phyloP scores from a whole-genome alignment of 805 yeast species.

The Saccharomycopsis malanga region DNA sequence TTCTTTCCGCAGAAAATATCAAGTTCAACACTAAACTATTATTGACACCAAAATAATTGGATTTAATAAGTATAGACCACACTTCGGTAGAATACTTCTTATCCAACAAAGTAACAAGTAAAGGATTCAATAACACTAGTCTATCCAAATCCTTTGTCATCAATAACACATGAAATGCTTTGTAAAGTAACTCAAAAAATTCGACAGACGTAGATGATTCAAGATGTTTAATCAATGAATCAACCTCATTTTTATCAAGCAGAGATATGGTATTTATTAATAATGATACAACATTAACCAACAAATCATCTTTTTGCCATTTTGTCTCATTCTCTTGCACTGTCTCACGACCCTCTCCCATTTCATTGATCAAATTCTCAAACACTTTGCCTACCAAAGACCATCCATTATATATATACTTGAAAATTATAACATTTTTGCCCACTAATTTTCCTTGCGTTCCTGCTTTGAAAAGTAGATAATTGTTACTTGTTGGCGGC shows the following conservation, averaged over 20 bases:
- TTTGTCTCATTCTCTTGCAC: background rate
- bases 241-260: background rate
- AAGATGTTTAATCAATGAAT: constrained; percentile 8
- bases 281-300: constrained; percentile 6
- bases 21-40: constrained; percentile 45
- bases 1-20: constrained; percentile 66
- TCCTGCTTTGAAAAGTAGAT: constrained; percentile 41
- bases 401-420: constrained; percentile 81
- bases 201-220: constrained; percentile 23
- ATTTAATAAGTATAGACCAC: constrained; percentile 71
- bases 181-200: constrained; percentile 18
- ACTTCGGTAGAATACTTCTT: constrained; percentile 61
- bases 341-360: constrained; percentile 15
- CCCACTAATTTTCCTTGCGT: constrained; percentile 71
- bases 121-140: constrained; percentile 10
- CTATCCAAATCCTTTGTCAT: constrained; percentile 3
- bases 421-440: constrained; percentile 52
- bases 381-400: constrained; percentile 71
- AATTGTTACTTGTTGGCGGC: constrained; percentile 33
- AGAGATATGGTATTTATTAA: constrained; percentile 6
- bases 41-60: constrained; percentile 49
- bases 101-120: constrained; percentile 7
- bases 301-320: constrained; percentile 24
- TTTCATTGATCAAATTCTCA: constrained; percentile 46
- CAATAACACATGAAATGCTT: constrained; percentile 12